A percentile compares a stretch with the other conserved stretches of the same genome.
These are phyloP conservation scores for Stenogyne calaminthoides DNA, from an alignment of 305 asterid genomes.

Conservation along the genomic window DNA sequence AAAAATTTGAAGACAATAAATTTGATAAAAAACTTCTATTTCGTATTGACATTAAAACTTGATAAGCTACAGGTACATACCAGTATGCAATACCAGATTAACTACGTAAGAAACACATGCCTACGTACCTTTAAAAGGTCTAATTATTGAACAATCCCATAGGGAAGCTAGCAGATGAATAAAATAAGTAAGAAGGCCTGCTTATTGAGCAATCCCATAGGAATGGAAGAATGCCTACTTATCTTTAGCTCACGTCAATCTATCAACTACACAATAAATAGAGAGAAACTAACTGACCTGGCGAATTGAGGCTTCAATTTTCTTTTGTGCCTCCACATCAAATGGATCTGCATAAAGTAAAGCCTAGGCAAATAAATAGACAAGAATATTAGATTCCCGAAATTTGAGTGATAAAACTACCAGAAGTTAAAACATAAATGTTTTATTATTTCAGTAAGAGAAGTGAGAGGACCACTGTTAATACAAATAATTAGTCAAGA, in stretches of 20 bases:
- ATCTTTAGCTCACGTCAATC: neutral
- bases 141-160: slow-evolving; percentile 9
- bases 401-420: neutral
- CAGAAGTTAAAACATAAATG: neutral
- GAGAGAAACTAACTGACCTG: slow-evolving; percentile 56
- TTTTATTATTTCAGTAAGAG: neutral
- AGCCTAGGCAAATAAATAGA: slow-evolving; percentile 48
- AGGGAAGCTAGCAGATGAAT: slow-evolving; percentile 11
- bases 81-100: slow-evolving; percentile 4
- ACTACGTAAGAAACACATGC: slow-evolving; percentile 11
- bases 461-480: neutral
- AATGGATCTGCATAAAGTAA: slow-evolving; percentile 96
- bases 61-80: neutral
- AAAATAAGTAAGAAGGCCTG: slow-evolving; percentile 15
- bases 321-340: slow-evolving; percentile 96
- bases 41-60: neutral
- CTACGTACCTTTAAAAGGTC: neutral
- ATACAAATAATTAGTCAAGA: slow-evolving; percentile 16
- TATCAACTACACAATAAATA: slow-evolving; percentile 16
- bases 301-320: slow-evolving; percentile 90
- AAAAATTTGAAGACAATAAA: neutral
- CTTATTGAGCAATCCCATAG: neutral
- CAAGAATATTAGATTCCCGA: slow-evolving; percentile 18
- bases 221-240: slow-evolving; percentile 8
- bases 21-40: neutral